Base-by-base conservation (phyloP, 805 yeast genomes). In the Schwanniomyces pseudopolymorphus region DNA sequence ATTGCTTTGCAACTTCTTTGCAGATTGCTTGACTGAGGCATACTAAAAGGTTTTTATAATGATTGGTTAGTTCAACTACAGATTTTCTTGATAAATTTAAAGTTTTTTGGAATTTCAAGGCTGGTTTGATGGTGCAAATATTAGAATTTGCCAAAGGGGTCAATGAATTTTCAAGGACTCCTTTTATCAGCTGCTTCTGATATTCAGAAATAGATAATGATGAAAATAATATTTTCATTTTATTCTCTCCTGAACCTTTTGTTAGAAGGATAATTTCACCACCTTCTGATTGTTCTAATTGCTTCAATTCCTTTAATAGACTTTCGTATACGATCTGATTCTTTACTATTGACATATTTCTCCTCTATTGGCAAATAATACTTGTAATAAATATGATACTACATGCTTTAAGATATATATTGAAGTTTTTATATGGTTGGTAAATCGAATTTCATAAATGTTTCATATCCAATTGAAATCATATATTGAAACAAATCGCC, bases 1-100 rank as follows among this genome's bases (percentile, higher is more conserved):
- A 85, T 9, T 75, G 69, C 57, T 85, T 86, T 5, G 87, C 84
- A 7, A 87, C 62, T 3, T 67, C 53, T 50, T 84, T 85, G 59
- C 94, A 87, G 1, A 54, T 55, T 2, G 48, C 45, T 44, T 65
- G 70, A 25, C 60, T 57, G 19, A 62, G 27, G 19, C 58, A 31
- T 20, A 39, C 37, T 24, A 64, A 55, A 14, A 64, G 45, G 16
- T 47, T 39, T 3, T 31, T 16, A 44, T 59, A 61, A 25, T 61
- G 63, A 2, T 14, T 19, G 3, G 44, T 40, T 25, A 59, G 40
- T 5, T 45, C 41, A 0, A 24, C 44, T 1, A 42, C 43, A 5
- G 47, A 19, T 11, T 37, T 25, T 19, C 42, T 42, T 4, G 46
- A 48, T 16, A 44, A 6, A 28, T 11, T 39, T 11, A 41, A 17